phyloP scores from a whole-genome alignment of 2,329 filamentous ascomycete species.

The Rhexocercosporidium sp. region DNA sequence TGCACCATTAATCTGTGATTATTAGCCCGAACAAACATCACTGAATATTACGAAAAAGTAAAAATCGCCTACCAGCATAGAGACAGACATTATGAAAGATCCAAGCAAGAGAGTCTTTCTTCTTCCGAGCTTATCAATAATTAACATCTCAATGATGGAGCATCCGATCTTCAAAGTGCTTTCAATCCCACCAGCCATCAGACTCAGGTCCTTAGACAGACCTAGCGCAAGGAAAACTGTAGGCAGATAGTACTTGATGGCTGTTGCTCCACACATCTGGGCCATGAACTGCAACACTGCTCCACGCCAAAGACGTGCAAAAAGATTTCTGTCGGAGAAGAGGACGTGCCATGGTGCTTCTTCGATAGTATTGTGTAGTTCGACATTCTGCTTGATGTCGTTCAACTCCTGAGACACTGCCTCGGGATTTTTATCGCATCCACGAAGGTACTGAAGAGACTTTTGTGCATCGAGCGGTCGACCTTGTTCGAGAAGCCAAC shows the following conservation, averaged over 20 bases:
- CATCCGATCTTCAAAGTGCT: constrained; percentile 62
- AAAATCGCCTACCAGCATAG: constrained; percentile 55
- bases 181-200: constrained; percentile 61
- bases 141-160: constrained; percentile 60
- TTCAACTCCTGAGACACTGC: constrained; percentile 45
- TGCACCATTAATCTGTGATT: constrained; percentile 56
- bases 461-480: constrained; percentile 49
- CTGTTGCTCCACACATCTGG: constrained; percentile 63
- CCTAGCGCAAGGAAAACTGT: constrained; percentile 58
- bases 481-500: constrained; percentile 61
- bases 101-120: constrained; percentile 55
- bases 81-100: constrained; percentile 56
- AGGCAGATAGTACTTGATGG: constrained; percentile 65
- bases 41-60: too few relatives aligned
- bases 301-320: constrained; percentile 60
- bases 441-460: constrained; percentile 55
- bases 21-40: background rate
- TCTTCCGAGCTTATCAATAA: constrained; percentile 59
- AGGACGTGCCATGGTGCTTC: constrained; percentile 42
- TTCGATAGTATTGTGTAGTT: constrained; percentile 48
- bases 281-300: constrained; percentile 63
- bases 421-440: constrained; percentile 48
- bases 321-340: constrained; percentile 54
- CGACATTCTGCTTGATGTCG: constrained; percentile 51
- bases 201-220: constrained; percentile 51